Base-by-base conservation (phyloP, 23 red algal genomes). In the Cyanidiococcus yangmingshanensis region DNA sequence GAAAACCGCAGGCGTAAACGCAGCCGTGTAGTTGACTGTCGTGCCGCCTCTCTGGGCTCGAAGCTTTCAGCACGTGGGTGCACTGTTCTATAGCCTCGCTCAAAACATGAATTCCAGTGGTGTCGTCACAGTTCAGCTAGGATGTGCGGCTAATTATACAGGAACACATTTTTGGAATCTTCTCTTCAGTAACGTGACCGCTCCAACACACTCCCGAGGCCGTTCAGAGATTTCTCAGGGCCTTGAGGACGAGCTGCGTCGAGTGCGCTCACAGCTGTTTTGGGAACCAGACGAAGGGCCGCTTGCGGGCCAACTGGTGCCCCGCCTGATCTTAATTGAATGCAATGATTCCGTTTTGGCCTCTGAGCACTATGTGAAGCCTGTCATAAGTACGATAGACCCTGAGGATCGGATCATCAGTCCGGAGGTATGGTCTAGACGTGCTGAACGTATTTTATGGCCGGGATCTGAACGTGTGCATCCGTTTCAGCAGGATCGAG, bases 151-250 rank as follows among this genome's bases (percentile, higher is more conserved):
- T 1, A 92, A 83, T 57, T 86, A 80, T 58, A 57, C 84, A 0
- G 83, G 83, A 17, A 50, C 89, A 51, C 89, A 92, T 80, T 92
- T 83, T 50, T 92, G 89, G 89, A 92, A 92, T 59, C 76, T 92
- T 25, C 58, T 77, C 2, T 79, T 86, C 76, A 83, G 82, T 41
- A 63, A 79, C 18, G 71, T 90, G 2, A 57, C 15, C 15, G 50
- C n/a, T n/a, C 50, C 50, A 57, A n/a, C 50, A n/a, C 50, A 57
- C 16, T 15, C 16, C 50, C 16, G n/a, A n/a, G 16, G 50, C n/a
- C n/a, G n/a, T n/a, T n/a, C n/a, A n/a, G n/a, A n/a, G n/a, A n/a
- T n/a, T n/a, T n/a, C n/a, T n/a, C n/a, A n/a, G n/a, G n/a, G n/a
- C n/a, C 12, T 54, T 21, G 45, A 54, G 45, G 45, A 54, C 7